phyloP scores from a whole-genome alignment of 352 stramenopile genomes.

The Pythium coloratum region DNA sequence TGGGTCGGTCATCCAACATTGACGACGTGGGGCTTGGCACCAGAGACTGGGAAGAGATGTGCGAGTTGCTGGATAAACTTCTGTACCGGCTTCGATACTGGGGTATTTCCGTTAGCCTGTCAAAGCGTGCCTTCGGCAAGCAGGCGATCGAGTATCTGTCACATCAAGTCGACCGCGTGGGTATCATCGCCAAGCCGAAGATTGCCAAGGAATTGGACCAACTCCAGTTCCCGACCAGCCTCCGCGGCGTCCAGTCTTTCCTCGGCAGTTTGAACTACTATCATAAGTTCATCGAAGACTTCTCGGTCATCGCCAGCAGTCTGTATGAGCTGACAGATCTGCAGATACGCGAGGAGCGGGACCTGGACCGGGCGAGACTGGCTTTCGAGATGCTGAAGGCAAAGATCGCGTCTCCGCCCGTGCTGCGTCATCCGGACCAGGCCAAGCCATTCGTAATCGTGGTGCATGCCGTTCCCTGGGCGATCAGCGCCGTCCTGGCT shows the following conservation, averaged over 20 bases:
- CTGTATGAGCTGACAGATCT: conserved; percentile 26
- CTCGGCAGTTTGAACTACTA: conserved; percentile 24
- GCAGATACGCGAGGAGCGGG: conserved; percentile 10
- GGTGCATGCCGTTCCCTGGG: conserved; percentile 27
- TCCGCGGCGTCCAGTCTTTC: conserved; percentile 27
- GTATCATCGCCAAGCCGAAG: conserved; percentile 13
- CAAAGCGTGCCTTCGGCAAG: conserved; percentile 25
- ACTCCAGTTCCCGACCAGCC: conserved; percentile 13
- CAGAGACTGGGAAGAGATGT: not conserved
- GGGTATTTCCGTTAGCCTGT: conserved; percentile 17
- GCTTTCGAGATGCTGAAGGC: conserved; percentile 35
- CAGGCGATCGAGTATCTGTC: conserved; percentile 21
- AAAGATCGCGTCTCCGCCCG: conserved; percentile 16
- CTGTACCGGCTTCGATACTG: conserved; percentile 28
- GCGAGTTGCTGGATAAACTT: conserved; percentile 9
- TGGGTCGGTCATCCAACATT: conserved; percentile 17
- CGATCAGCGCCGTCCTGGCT: conserved; percentile 26
- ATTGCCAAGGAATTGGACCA: not conserved
- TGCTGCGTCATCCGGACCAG: conserved; percentile 22
- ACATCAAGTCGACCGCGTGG: conserved; percentile 12
- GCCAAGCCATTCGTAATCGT: conserved; percentile 27
- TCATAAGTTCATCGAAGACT: conserved; percentile 28
- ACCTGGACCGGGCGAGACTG: conserved; percentile 22
- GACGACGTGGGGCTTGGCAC: conserved; percentile 19
- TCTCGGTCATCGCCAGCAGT: conserved; percentile 12